A percentile compares a stretch with the other conserved stretches of the same genome.
These are phyloP conservation scores for Citrus cavaleriei DNA, from an alignment of 345 rosid genomes.

Conservation along the genomic window DNA sequence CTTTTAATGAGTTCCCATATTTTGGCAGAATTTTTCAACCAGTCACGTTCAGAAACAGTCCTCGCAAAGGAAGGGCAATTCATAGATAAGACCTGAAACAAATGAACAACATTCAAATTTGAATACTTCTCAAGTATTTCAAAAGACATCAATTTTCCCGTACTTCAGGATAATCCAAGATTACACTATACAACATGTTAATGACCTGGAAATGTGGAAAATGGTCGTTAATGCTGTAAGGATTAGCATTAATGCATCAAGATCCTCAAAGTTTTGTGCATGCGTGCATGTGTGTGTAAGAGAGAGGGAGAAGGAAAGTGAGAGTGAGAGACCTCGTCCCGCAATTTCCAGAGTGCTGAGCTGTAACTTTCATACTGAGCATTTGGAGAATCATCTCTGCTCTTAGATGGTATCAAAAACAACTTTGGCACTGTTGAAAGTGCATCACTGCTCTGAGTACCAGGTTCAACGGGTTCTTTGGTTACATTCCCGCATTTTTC, in stretches of 20 bases:
- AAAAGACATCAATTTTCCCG: neutral
- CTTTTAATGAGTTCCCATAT: constrained; percentile 80
- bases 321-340: constrained; percentile 50
- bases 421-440: constrained; percentile 31
- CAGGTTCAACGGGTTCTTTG: constrained; percentile 11
- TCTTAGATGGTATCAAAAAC: constrained; percentile 49
- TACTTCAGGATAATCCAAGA: neutral
- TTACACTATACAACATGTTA: neutral
- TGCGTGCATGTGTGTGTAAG: neutral
- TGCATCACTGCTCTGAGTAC: constrained; percentile 5
- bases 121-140: neutral
- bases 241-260: neutral
- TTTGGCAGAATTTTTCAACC: constrained; percentile 76
- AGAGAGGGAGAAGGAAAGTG: neutral
- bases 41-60: constrained; percentile 75
- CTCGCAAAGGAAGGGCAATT: constrained; percentile 46
- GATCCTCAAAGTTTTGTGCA: neutral
- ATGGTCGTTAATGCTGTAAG: neutral
- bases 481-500: constrained; percentile 30
- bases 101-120: neutral
- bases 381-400: constrained; percentile 39
- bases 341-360: constrained; percentile 46
- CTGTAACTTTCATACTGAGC: constrained; percentile 50
- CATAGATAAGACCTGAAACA: constrained; percentile 59
- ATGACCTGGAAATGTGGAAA: neutral